A percentile compares a stretch with the other conserved stretches of the same genome.
phyloP scores from a whole-genome alignment of 2,329 filamentous ascomycete genomes.

The Venturiaceae sp. region DNA sequence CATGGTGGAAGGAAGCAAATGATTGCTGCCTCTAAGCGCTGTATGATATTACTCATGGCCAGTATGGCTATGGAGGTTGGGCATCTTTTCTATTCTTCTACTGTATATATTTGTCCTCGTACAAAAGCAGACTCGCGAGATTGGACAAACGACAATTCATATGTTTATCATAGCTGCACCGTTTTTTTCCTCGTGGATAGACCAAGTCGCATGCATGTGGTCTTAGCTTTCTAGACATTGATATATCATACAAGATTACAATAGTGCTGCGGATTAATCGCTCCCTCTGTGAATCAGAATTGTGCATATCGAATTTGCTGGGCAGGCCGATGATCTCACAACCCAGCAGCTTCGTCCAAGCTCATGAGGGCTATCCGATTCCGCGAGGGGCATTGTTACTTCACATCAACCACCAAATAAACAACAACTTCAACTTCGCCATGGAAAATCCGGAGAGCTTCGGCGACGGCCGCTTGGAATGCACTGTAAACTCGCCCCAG shows the following conservation, averaged over 20 bases:
- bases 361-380: too few species aligned
- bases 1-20: neutral
- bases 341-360: too few species aligned
- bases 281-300: too few species aligned
- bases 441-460: conserved; percentile 11
- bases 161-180: too few species aligned
- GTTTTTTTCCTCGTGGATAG: too few species aligned
- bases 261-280: too few species aligned
- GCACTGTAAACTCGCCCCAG: conserved; percentile 69
- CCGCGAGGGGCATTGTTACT: too few species aligned
- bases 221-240: too few species aligned
- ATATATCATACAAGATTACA: too few species aligned
- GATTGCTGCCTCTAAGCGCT: neutral
- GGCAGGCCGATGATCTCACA: too few species aligned
- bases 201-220: too few species aligned
- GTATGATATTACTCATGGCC: neutral
- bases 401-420: neutral
- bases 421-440: neutral
- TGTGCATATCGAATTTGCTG: too few species aligned
- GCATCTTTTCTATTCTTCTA: neutral
- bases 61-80: neutral
- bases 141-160: neutral
- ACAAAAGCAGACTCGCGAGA: neutral
- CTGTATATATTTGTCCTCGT: neutral
- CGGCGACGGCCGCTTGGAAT: conserved; percentile 65